Conservation (phyloP, 2,329 filamentous ascomycete genomes). For the Nothophaeocryptopus gaeumannii region DNA sequence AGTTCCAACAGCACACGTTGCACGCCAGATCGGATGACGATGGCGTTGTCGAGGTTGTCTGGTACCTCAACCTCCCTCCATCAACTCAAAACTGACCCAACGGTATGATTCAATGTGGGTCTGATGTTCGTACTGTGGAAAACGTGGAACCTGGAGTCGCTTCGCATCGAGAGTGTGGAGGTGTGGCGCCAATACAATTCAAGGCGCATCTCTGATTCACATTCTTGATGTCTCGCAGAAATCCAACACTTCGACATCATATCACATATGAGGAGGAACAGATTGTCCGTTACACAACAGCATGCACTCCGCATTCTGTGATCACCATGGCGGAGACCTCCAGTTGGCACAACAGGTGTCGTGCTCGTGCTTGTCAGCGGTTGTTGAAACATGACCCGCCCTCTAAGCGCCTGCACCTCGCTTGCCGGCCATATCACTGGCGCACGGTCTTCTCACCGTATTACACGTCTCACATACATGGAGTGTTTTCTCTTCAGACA, state of each 20-base stretch:
- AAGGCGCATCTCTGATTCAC: no score
- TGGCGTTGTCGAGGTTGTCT: no score
- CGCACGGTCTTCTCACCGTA: neutral
- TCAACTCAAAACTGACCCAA: conserved; percentile 1
- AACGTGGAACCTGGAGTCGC: conserved; percentile 2
- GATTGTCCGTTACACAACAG: conserved; percentile 11
- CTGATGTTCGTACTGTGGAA: neutral
- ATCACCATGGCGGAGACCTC: conserved; percentile 10
- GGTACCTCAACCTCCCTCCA: conserved; percentile 7
- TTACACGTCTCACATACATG: conserved; percentile 1
- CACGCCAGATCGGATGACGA: no score
- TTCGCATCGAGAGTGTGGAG: neutral
- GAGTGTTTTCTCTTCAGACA: neutral
- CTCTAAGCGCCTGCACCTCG: no score
- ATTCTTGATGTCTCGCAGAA: no score
- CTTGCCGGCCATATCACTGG: no score
- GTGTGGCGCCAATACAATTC: no score
- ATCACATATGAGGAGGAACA: neutral
- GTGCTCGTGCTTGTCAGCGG: conserved; percentile 12
- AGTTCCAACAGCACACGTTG: no score
- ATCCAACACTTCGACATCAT: no score
- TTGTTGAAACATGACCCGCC: neutral
- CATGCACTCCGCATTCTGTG: conserved; percentile 20
- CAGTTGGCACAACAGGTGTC: conserved; percentile 3
- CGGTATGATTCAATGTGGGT: neutral